These are phyloP conservation scores for Cucurbita moschata DNA, from an alignment of 306 rosid species.

Conservation along the genomic window DNA sequence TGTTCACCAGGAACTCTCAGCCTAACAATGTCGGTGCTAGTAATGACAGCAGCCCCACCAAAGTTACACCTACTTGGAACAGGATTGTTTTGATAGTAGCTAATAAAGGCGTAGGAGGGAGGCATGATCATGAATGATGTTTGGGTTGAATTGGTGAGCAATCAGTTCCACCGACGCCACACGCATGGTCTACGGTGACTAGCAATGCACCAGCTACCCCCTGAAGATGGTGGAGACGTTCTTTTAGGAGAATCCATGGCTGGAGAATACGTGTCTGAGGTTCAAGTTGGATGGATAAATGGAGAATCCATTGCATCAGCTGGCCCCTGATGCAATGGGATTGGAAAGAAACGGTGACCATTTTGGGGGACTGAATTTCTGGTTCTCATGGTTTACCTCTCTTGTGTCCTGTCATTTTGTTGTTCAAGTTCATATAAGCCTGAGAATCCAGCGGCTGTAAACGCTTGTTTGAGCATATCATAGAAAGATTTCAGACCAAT, in stretches of 20 bases:
- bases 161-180: conserved; percentile 8
- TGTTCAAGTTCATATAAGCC: too few relatives aligned
- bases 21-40: conserved; percentile 9
- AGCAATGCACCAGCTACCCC: conserved; percentile 13
- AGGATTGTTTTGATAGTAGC: conserved; percentile 13
- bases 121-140: conserved; percentile 11
- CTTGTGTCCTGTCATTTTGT: conserved; percentile 12
- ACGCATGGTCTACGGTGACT: conserved; percentile 6
- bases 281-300: conserved; percentile 6
- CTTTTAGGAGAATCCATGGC: conserved; percentile 11
- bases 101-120: conserved; percentile 10
- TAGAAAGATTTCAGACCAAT: too few relatives aligned
- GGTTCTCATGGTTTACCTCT: not conserved
- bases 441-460: too few relatives aligned
- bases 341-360: not conserved
- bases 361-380: conserved; percentile 16
- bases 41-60: conserved; percentile 15
- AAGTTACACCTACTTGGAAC: conserved; percentile 15
- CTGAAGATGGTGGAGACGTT: not conserved
- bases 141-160: conserved; percentile 1
- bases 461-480: too few relatives aligned
- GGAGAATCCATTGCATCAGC: not conserved
- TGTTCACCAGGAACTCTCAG: not conserved
- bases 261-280: not conserved
- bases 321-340: conserved; percentile 8